Percentiles rank a stretch among this genome's conserved stretches.
Evolutionary conservation across 108 stramenopile species (phyloP).

Genomic region (Licmophora abbreviata): DNA sequence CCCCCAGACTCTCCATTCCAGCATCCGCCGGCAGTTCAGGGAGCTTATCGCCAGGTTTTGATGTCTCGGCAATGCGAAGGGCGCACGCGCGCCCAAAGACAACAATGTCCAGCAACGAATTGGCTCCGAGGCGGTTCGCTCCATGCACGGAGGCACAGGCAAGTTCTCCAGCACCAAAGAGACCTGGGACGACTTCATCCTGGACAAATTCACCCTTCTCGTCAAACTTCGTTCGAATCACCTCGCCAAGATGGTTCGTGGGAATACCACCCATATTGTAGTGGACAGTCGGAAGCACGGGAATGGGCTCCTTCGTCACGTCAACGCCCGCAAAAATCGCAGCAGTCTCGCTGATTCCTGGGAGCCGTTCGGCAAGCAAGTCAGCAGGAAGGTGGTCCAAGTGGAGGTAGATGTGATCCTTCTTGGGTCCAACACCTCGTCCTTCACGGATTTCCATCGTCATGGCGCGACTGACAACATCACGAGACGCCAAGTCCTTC

Average conservation of each 20-base stretch:
- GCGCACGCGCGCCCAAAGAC: conserved; percentile 99
- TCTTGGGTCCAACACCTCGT: conserved; percentile 95
- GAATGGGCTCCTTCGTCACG: conserved; percentile 99
- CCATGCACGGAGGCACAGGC: conserved; percentile 98
- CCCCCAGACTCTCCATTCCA: conserved; percentile 80
- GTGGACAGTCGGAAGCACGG: conserved; percentile 93
- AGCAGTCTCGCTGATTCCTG: conserved; percentile 98
- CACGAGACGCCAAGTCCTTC: conserved; percentile 97
- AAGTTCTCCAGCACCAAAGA: conserved; percentile 98
- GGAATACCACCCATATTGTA: conserved; percentile 97
- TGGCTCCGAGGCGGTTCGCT: conserved; percentile 99
- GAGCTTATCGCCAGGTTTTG: conserved; percentile 87
- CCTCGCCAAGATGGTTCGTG: conserved; percentile 96
- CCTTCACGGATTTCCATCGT: conserved; percentile 99
- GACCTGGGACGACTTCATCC: conserved; percentile 91
- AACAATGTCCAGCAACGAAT: conserved; percentile 97
- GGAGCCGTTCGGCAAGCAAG: conserved; percentile 91
- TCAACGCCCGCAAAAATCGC: conserved; percentile 99
- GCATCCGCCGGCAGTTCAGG: conserved; percentile 63
- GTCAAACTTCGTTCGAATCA: conserved; percentile 82
- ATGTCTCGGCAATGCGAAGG: conserved; percentile 89
- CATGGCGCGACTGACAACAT: conserved; percentile 98
- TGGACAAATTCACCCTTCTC: conserved; percentile 37
- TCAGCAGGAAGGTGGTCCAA: conserved; percentile 98
- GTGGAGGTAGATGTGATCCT: conserved; percentile 96